Conservation (phyloP, 352 stramenopile species). For the Stramenopiles sp. region DNA sequence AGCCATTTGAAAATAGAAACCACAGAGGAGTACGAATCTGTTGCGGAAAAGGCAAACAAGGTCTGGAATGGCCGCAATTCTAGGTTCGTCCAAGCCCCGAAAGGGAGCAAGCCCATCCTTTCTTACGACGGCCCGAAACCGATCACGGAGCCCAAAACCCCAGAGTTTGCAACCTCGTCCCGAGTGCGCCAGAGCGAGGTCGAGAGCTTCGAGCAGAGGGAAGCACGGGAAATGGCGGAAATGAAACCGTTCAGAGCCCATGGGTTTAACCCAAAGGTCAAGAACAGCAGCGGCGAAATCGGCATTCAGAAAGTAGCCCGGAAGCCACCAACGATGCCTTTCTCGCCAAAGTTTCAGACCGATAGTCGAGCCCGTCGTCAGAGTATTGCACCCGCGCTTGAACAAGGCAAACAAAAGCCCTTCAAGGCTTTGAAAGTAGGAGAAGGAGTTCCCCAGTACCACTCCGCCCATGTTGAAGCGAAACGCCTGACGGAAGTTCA, state of each 20-base stretch:
- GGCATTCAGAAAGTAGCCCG: background rate
- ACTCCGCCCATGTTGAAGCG: background rate
- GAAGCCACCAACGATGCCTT: background rate
- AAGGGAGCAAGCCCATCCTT: background rate
- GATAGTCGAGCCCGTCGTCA: background rate
- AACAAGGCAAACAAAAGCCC: background rate
- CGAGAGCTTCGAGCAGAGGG: background rate
- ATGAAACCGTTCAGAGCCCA: background rate
- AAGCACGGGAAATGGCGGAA: background rate
- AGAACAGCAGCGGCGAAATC: background rate
- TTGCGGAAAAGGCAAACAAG: background rate
- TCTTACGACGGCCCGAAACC: background rate
- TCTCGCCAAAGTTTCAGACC: background rate
- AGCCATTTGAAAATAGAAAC: background rate
- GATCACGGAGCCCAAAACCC: background rate
- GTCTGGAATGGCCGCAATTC: background rate
- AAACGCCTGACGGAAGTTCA: background rate
- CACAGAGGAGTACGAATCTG: background rate
- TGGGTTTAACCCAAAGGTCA: background rate
- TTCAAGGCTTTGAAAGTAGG: background rate
- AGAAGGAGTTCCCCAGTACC: background rate
- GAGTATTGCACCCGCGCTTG: background rate
- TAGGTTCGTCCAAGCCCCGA: background rate
- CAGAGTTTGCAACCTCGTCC: background rate
- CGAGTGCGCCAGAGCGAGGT: background rate